These are phyloP conservation scores for Musa itinerans DNA, from an alignment of 176 grass and related monocot species.

Conservation along the genomic window DNA sequence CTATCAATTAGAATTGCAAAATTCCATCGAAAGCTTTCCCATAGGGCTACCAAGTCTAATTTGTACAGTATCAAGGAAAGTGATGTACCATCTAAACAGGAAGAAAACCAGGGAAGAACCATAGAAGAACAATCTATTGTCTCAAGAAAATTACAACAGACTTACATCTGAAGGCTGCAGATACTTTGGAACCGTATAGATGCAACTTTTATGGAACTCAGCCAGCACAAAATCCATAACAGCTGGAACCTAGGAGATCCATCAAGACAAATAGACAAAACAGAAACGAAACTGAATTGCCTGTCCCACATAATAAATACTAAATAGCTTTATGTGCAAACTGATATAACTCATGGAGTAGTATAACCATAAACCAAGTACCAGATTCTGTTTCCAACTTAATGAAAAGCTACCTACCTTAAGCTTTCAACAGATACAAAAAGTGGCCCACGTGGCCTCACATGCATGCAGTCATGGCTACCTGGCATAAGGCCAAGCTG, in stretches of 20 bases:
- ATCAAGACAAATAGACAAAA: background rate
- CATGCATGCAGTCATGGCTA: too few species aligned
- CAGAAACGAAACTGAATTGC: background rate
- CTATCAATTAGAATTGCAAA: background rate
- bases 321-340: too few species aligned
- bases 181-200: constrained; percentile 89
- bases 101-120: background rate
- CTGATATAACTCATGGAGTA: too few species aligned
- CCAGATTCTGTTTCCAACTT: too few species aligned
- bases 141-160: background rate
- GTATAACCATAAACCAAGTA: too few species aligned
- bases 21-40: background rate
- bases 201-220: constrained; percentile 82
- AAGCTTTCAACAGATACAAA: too few species aligned
- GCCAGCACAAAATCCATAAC: constrained; percentile 80
- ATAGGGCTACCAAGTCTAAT: background rate
- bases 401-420: too few species aligned
- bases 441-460: too few species aligned
- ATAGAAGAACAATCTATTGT: background rate
- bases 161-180: constrained; percentile 87
- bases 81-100: background rate
- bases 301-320: background rate
- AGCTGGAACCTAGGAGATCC: constrained; percentile 39
- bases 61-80: background rate
- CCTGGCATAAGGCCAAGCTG: background rate